Evolutionary conservation across 192 early-diverging fungal genomes (phyloP).

Genomic region (Neocallimastix lanati): DNA sequence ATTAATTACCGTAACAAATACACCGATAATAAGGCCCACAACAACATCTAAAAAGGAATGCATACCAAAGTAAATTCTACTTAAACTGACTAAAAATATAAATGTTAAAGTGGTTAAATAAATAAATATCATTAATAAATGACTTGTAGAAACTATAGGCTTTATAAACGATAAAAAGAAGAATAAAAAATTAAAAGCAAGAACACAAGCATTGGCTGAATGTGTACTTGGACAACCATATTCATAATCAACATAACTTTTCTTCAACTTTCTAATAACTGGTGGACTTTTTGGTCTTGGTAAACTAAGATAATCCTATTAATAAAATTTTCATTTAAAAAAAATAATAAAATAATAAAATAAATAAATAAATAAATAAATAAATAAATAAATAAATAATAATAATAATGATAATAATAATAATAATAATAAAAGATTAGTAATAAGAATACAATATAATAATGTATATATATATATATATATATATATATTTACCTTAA

Average conservation of each 20-base stretch:
- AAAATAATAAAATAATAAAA: no score
- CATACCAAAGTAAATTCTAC: constrained; percentile 74
- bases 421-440: no score
- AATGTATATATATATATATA: no score
- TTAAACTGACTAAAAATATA: constrained; percentile 40
- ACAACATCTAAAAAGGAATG: constrained; percentile 61
- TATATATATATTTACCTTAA: not conserved
- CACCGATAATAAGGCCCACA: constrained; percentile 51
- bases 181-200: constrained; percentile 20
- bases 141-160: not conserved
- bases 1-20: constrained; percentile 29
- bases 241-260: constrained; percentile 24
- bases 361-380: no score
- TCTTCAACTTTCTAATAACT: constrained; percentile 10
- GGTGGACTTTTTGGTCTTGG: constrained; percentile 70
- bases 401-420: no score
- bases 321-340: no score
- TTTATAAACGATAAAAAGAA: constrained; percentile 14
- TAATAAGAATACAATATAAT: no score
- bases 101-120: constrained; percentile 24
- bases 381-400: no score
- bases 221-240: constrained; percentile 89
- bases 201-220: constrained; percentile 62
- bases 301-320: constrained; percentile 65
- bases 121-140: constrained; percentile 17